Conservation (phyloP, 805 yeast genomes). For the Blastobotrys mokoenaii region DNA sequence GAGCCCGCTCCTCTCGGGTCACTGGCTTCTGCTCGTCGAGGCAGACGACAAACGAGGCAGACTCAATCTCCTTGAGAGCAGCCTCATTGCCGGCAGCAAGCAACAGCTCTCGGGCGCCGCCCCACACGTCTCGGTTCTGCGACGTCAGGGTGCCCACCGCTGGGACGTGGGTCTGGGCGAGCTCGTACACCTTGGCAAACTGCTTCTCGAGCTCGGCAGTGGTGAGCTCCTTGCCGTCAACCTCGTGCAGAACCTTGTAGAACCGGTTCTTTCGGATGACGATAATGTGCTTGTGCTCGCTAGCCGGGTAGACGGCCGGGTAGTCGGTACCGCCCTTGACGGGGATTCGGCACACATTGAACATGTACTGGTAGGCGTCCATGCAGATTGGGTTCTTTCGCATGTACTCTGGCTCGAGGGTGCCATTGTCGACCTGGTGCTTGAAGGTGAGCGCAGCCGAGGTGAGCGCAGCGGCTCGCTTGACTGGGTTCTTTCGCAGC, state of each 20-base stretch:
- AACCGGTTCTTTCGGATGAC: conserved; percentile 71
- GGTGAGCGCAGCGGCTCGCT: conserved; percentile 68
- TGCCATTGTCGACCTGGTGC: conserved; percentile 56
- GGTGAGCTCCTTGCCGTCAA: conserved; percentile 30
- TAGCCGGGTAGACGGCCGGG: conserved; percentile 43
- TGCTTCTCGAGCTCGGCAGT: conserved; percentile 40
- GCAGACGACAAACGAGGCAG: conserved; percentile 72
- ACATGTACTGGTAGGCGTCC: conserved; percentile 88
- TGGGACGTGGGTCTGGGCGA: conserved; percentile 34
- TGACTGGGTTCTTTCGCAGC: conserved; percentile 28
- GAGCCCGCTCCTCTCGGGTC: conserved; percentile 75
- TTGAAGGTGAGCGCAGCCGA: conserved; percentile 61
- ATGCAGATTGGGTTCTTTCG: conserved; percentile 83
- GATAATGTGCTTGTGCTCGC: conserved; percentile 53
- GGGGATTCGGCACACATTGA: conserved; percentile 69
- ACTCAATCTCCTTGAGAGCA: conserved; percentile 59
- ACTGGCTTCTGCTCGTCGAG: conserved; percentile 67
- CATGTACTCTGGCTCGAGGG: conserved; percentile 70
- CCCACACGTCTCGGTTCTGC: conserved; percentile 80
- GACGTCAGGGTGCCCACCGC: conserved; percentile 77
- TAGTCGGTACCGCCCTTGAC: conserved; percentile 42
- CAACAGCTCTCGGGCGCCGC: conserved; percentile 49
- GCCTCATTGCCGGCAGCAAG: conserved; percentile 42
- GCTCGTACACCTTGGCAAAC: conserved; percentile 44
- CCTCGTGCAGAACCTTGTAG: conserved; percentile 51